Conservation (phyloP, 257 asterid genomes). For the Eustoma russellianum region DNA sequence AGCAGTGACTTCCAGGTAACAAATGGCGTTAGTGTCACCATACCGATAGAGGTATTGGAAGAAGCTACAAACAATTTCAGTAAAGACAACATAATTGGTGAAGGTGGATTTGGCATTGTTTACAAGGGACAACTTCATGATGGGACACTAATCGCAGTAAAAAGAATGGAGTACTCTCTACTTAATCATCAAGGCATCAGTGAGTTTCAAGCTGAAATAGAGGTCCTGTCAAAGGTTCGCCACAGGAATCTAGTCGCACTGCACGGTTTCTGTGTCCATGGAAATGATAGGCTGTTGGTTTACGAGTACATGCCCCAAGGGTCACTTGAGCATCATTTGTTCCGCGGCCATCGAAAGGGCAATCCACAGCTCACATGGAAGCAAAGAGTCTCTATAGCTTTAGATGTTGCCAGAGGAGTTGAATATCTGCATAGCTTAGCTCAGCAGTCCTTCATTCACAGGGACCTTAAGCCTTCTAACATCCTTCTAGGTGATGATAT, state of each 20-base stretch:
- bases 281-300: conserved; percentile 65
- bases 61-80: conserved; percentile 60
- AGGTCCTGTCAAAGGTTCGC: conserved; percentile 68
- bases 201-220: conserved; percentile 84
- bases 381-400: conserved; percentile 58
- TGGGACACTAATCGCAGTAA: conserved; percentile 73
- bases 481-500: conserved; percentile 72
- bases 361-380: conserved; percentile 44
- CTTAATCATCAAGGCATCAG: conserved; percentile 37
- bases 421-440: conserved; percentile 82
- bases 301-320: conserved; percentile 94
- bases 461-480: conserved; percentile 86
- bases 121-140: conserved; percentile 60
- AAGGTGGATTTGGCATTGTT: conserved; percentile 82
- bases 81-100: conserved; percentile 48
- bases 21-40: conserved; percentile 37
- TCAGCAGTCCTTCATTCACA: conserved; percentile 75
- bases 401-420: conserved; percentile 88
- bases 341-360: conserved; percentile 23
- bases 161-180: conserved; percentile 62
- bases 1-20: conserved; percentile 27
- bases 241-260: conserved; percentile 74
- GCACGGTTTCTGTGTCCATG: conserved; percentile 67
- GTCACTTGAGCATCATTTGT: conserved; percentile 55
- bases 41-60: conserved; percentile 50